Base-by-base conservation (phyloP, 2,329 filamentous ascomycete genomes). In the Didymosphaeria variabile region DNA sequence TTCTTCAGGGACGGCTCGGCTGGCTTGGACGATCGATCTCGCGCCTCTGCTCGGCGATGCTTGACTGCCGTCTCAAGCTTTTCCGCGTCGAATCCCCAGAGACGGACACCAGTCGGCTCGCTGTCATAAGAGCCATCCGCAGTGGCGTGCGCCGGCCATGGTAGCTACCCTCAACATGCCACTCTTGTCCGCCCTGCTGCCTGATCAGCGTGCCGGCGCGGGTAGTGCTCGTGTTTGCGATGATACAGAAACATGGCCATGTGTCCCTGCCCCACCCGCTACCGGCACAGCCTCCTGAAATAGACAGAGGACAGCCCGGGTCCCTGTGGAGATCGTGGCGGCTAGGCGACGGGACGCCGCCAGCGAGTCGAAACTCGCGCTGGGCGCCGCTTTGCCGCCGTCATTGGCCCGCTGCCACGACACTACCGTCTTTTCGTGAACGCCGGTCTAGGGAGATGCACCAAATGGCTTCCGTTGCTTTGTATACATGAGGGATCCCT, bases 271-370 rank as follows among this genome's bases (percentile, higher is more conserved):
- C 52, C 57, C n/a, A 45, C 57, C 54, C 29, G 12, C 65, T 55
- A 64, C 68, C 69, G 61, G 70, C 55, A 26, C 55, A 68, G 65
- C 70, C 64, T 67, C 53, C 53, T 34, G 66, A 66, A 72, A 74
- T 72, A 72, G 70, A 67, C 55, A 44, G 45, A 46, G 59, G 55
- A 60, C 68, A 52, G 60, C 64, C 60, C 47, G 47, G 34, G 59
- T 47, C 66, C 70, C 61, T 61, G 67, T 63, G 67, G 61, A 57
- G 67, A 74, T 73, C 72, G 46, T 55, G 56, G 61, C 63, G 46
- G 9, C 51, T n/a, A 44, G n/a, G 36, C 38, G 51, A 36, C 51
- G 9, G 50, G n/a, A 40, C 51, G 23, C 15, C 42, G 5, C 42
- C 42, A 9, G 42, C 40, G 53, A 54, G 51, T 54, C 51, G 51